Evolutionary conservation across 2,329 filamentous ascomycete genomes (phyloP), one percentile per base, ranked within the genome.

Genomic region (Orbilia ellipsospora): DNA sequence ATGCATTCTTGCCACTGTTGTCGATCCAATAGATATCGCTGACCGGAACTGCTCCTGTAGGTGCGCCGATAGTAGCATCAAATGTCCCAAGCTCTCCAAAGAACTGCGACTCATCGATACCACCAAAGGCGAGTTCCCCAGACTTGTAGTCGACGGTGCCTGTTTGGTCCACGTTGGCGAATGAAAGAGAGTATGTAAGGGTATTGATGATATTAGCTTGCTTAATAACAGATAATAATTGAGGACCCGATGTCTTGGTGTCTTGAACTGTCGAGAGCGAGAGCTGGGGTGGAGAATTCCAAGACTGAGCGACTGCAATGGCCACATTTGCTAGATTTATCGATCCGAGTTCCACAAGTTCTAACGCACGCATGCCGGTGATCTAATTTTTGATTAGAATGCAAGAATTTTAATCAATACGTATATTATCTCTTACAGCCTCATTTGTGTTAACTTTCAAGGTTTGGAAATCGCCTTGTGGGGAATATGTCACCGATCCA

Each of bases 21-120:
- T 65, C 36, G 26, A 75, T 69, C 72, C 72, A 75, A 50, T 69
- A 69, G n/a, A 75, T 18, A 51, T 65, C 51, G 28, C 64, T 69
- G 28, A 75, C 26, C 13, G 72, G 72, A 20, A 75, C 23, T 13
- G 65, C 15, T 4, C 64, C 64, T 8, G 52, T 31, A 6, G 23
- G 28, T 13, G 26, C 54, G 13, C 44, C 26, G 1, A 60, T 56
- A 8, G 44, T 23, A n/a, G 51, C 45, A 23, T 64, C 36, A 40
- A 69, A 75, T 1, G 57, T 64, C 16, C 26, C 55, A 10, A 75
- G 40, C 18, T 69, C 45, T 4, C 64, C 72, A 28, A 45, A 65
- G 28, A 75, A 75, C 28, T 75, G 52, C 23, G 59, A 63, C 16
- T 61, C 16, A 26, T 75, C 64, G 52, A 75, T 65, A 12, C 59